Evolutionary conservation across 148 eudicot genomes (phyloP).

Genomic region (Chenopodium album): DNA sequence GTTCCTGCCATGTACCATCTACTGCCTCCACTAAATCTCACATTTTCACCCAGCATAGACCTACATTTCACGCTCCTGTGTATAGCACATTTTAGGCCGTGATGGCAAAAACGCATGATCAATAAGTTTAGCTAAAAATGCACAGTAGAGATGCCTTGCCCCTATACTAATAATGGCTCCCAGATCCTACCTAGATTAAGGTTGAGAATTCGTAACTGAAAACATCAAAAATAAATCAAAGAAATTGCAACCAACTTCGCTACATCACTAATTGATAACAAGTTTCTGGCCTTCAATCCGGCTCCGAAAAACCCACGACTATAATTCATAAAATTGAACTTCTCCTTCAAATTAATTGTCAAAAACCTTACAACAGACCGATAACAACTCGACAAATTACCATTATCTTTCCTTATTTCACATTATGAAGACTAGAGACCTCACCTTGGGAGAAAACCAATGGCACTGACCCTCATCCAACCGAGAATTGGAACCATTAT

Average conservation of each 20-base stretch:
- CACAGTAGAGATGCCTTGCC: background rate
- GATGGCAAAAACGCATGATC: background rate
- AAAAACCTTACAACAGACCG: background rate
- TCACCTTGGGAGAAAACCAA: slow-evolving; percentile 30
- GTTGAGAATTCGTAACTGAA: background rate
- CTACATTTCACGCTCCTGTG: background rate
- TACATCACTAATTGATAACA: background rate
- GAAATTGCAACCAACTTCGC: background rate
- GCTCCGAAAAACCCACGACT: background rate
- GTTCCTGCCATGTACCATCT: background rate
- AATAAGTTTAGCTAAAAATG: background rate
- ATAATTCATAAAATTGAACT: background rate
- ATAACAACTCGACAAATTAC: background rate
- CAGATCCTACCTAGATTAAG: background rate
- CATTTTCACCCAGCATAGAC: background rate
- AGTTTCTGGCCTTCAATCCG: background rate
- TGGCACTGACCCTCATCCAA: slow-evolving; percentile 24
- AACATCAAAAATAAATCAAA: background rate
- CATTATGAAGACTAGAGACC: background rate
- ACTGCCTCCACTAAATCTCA: background rate
- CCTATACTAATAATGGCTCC: background rate
- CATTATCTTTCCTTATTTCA: background rate
- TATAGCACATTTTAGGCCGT: background rate
- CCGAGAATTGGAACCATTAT: slow-evolving; percentile 6
- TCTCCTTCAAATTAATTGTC: background rate